A percentile compares a stretch with the other conserved stretches of the same genome.
Conservation (phyloP, 306 rosid genomes). For the Boehmeria nivea region DNA sequence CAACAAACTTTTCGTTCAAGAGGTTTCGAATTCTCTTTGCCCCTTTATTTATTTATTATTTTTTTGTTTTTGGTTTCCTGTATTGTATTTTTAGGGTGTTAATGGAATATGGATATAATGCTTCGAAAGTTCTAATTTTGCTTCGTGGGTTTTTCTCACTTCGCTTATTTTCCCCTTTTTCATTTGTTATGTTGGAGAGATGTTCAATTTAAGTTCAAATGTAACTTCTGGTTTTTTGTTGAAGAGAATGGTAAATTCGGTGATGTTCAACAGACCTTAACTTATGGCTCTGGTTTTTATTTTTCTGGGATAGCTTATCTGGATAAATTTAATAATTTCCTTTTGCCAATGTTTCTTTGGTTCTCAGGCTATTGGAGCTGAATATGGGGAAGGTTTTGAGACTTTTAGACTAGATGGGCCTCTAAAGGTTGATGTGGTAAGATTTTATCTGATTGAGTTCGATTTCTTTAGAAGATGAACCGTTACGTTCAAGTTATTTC, state of each 20-base stretch:
- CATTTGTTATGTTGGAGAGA: conserved; percentile 19
- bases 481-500: neutral
- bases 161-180: neutral
- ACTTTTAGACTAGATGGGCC: conserved; percentile 94
- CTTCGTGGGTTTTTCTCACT: conserved; percentile 9
- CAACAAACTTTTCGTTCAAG: conserved; percentile 75
- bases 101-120: neutral
- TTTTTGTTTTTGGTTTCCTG: neutral
- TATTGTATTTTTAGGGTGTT: neutral
- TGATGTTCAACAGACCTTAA: too few relatives aligned
- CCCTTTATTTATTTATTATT: conserved; percentile 7
- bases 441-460: conserved; percentile 13
- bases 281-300: neutral
- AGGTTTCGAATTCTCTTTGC: conserved; percentile 41
- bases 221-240: neutral
- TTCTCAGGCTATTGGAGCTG: conserved; percentile 92
- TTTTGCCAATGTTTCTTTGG: neutral
- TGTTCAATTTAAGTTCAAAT: conserved; percentile 4
- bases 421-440: conserved; percentile 89
- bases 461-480: neutral
- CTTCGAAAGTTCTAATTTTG: conserved; percentile 11
- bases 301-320: too few relatives aligned
- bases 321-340: conserved; percentile 1
- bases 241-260: neutral
- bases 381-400: conserved; percentile 98